Percentiles rank a stretch among this genome's conserved stretches.
These are phyloP conservation scores for Oryza glumipatula DNA, from an alignment of 176 grass and related monocot genomes.

Conservation along the genomic window DNA sequence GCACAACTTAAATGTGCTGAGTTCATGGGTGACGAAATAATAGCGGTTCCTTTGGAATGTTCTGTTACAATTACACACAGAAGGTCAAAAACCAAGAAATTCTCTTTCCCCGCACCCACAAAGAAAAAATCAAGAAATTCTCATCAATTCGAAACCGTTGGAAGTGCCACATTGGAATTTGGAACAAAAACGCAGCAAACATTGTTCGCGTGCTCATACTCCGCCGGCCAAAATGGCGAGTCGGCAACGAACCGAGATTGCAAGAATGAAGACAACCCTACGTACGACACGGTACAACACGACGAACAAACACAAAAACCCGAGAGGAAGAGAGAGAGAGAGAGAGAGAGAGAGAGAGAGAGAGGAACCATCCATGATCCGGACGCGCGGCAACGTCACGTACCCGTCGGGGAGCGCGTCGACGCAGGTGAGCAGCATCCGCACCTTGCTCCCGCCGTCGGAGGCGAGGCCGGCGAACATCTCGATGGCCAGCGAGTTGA, in stretches of 20 bases:
- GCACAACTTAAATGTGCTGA: no score
- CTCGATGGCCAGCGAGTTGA: conserved; percentile 68
- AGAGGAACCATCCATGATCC: not conserved
- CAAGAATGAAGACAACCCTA: no score
- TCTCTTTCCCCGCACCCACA: no score
- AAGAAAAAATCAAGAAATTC: not conserved
- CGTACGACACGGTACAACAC: no score
- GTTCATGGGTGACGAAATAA: no score
- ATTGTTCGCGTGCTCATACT: not conserved
- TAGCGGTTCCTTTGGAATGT: not conserved
- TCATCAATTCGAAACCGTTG: not conserved
- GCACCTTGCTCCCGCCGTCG: conserved; percentile 71
- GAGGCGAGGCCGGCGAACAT: conserved; percentile 72
- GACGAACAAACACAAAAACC: no score
- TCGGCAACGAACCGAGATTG: not conserved
- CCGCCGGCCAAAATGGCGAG: not conserved
- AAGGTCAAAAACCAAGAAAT: no score
- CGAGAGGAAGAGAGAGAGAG: no score
- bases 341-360: no score
- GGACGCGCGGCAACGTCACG: not conserved
- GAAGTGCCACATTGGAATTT: not conserved
- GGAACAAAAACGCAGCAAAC: no score
- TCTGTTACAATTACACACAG: not conserved
- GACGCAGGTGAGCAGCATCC: conserved; percentile 77
- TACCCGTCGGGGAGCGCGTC: conserved; percentile 64